Conservation (phyloP, 305 asterid genomes). For the Fraxinus ornus region DNA sequence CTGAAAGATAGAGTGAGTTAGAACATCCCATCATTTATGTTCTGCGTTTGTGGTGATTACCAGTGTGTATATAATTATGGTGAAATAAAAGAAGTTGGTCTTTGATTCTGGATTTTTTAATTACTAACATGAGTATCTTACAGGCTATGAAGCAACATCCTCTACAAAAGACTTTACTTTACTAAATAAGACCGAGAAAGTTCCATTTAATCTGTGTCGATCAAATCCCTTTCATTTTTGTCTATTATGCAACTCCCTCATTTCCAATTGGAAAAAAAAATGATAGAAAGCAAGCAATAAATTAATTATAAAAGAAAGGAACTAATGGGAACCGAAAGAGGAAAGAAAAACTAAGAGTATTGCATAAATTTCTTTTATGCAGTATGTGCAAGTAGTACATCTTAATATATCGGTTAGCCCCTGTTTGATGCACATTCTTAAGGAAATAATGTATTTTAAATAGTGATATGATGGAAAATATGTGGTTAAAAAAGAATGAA, state of each 20-base stretch:
- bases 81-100: neutral
- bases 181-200: neutral
- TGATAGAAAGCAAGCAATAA: neutral
- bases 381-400: neutral
- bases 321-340: neutral
- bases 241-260: neutral
- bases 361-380: neutral
- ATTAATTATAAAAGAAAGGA: neutral
- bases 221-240: neutral
- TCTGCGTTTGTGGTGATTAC: neutral
- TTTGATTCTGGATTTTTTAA: neutral
- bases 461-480: no score
- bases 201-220: neutral
- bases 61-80: neutral
- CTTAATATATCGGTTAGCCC: neutral
- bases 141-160: neutral
- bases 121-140: neutral
- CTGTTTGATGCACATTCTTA: no score
- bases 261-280: neutral
- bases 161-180: neutral
- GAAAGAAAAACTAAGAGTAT: neutral
- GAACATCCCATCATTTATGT: slow-evolving; percentile 11
- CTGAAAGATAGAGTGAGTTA: slow-evolving; percentile 71
- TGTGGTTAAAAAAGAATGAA: no score
- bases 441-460: no score